A percentile compares a stretch with the other conserved stretches of the same genome.
Evolutionary conservation across 169 alveolate species (phyloP).

Genomic region (Eimeria mitis): DNA sequence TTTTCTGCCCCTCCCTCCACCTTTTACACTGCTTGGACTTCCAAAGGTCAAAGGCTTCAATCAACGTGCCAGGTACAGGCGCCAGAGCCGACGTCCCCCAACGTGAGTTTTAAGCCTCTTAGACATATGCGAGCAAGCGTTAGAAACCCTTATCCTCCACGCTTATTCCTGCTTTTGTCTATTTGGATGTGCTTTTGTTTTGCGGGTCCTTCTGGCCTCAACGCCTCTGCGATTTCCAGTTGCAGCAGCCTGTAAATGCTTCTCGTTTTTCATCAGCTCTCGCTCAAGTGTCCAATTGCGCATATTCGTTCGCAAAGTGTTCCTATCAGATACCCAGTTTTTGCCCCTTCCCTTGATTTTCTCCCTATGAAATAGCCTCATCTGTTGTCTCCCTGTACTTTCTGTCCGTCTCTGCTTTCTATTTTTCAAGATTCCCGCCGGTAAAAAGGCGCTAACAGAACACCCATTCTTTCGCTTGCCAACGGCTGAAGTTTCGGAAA

Average conservation of each 20-base stretch:
- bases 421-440: not conserved
- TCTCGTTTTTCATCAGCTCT: not conserved
- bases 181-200: not conserved
- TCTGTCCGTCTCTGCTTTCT: not conserved
- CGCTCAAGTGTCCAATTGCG: not conserved
- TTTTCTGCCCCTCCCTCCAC: not conserved
- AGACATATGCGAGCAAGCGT: not conserved
- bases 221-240: not conserved
- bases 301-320: not conserved
- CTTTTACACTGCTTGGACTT: not conserved
- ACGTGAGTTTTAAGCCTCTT: not conserved
- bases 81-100: too few species aligned
- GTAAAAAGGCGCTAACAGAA: not conserved
- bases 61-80: not conserved
- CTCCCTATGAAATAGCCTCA: not conserved
- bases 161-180: not conserved
- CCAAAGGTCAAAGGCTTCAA: not conserved
- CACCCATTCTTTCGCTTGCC: slow-evolving; percentile 7
- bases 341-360: not conserved
- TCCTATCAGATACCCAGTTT: not conserved
- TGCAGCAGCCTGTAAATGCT: not conserved
- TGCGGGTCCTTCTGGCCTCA: not conserved
- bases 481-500: not conserved
- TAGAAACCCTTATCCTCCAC: not conserved
- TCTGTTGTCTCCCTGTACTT: not conserved